phyloP scores from a whole-genome alignment of 768 basidiomycete genomes.

The Lentinula aciculospora region DNA sequence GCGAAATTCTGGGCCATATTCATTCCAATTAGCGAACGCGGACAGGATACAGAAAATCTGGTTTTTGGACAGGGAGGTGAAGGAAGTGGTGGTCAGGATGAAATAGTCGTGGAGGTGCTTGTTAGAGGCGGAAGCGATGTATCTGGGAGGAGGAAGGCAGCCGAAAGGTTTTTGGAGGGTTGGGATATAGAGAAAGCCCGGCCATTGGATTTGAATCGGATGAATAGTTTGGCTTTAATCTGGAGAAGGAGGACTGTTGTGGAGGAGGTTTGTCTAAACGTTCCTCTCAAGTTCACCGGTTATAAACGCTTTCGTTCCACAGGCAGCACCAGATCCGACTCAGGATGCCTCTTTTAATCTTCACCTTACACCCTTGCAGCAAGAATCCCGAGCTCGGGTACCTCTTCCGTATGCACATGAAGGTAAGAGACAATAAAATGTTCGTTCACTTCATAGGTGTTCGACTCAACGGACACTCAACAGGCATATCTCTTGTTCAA shows the following conservation, averaged over 20 bases:
- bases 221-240: slow-evolving; percentile 47
- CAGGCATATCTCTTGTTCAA: neutral
- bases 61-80: slow-evolving; percentile 53
- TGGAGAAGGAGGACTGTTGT: slow-evolving; percentile 30
- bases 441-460: neutral
- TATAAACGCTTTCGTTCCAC: slow-evolving; percentile 5
- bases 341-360: slow-evolving; percentile 85
- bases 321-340: slow-evolving; percentile 51
- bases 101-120: slow-evolving; percentile 61
- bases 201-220: slow-evolving; percentile 41
- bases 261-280: slow-evolving; percentile 21
- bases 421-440: slow-evolving; percentile 39
- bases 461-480: too few species aligned
- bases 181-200: slow-evolving; percentile 37
- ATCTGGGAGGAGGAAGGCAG: slow-evolving; percentile 41
- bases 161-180: slow-evolving; percentile 60
- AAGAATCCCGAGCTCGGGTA: slow-evolving; percentile 72
- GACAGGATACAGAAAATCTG: slow-evolving; percentile 51
- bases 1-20: slow-evolving; percentile 82
- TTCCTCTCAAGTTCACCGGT: neutral
- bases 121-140: slow-evolving; percentile 37
- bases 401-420: slow-evolving; percentile 89
- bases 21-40: slow-evolving; percentile 58
- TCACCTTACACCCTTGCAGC: slow-evolving; percentile 75
- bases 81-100: slow-evolving; percentile 38